Evolutionary conservation across 169 alveolate species (phyloP).

Genomic region (Plasmodium malariae): DNA sequence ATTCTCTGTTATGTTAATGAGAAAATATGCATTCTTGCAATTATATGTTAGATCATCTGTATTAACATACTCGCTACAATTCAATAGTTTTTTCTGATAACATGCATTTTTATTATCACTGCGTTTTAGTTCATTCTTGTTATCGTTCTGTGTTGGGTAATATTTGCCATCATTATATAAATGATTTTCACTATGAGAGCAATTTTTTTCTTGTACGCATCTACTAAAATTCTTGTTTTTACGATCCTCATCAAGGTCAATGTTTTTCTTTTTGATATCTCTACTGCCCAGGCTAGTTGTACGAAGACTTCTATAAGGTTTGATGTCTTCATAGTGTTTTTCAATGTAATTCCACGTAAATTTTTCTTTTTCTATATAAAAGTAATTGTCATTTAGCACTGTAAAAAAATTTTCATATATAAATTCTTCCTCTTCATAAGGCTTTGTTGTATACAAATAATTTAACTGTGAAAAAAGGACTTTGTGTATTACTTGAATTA

Average conservation of each 20-base stretch:
- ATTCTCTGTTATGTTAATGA: background rate
- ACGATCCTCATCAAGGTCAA: too few relatives aligned
- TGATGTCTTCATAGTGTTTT: slow-evolving; percentile 41
- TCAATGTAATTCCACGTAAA: slow-evolving; percentile 34
- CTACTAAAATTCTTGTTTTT: too few relatives aligned
- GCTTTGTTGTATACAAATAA: background rate
- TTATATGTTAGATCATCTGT: background rate
- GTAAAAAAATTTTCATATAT: background rate
- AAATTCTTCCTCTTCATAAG: background rate
- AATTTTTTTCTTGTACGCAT: too few relatives aligned
- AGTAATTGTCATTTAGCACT: slow-evolving; percentile 13
- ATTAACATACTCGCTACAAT: background rate
- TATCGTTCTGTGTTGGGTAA: too few relatives aligned
- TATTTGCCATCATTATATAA: too few relatives aligned
- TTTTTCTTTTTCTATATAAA: slow-evolving; percentile 60
- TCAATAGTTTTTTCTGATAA: background rate
- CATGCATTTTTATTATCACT: too few relatives aligned
- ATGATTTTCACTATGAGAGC: too few relatives aligned
- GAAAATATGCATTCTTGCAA: background rate
- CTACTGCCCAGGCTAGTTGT: too few relatives aligned
- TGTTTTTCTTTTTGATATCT: too few relatives aligned
- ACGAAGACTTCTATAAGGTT: too few relatives aligned
- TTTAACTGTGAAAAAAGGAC: slow-evolving; percentile 18
- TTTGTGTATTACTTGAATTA: slow-evolving; percentile 26
- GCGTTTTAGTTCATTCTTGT: too few relatives aligned